Conservation (phyloP, 495 filamentous ascomycete species). For the Melanomma pulvis-pyrius region DNA sequence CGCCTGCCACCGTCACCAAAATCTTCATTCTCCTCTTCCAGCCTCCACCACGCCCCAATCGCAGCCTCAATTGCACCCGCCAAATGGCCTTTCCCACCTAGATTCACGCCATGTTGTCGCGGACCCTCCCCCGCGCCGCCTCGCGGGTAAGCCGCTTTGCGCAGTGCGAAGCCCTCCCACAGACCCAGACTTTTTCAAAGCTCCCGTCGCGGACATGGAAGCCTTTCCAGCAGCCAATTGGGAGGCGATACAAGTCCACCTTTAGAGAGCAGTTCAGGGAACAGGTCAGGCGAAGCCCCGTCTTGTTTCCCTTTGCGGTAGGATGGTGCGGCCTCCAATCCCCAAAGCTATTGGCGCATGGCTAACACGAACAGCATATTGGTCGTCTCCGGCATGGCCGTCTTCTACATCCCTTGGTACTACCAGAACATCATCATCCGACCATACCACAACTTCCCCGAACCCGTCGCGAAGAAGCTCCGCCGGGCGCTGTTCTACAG, state of each 20-base stretch:
- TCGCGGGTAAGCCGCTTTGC: slow-evolving; percentile 10
- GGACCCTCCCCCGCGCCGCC: slow-evolving; percentile 24
- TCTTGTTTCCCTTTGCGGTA: slow-evolving; percentile 43
- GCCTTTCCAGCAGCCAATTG: slow-evolving; percentile 19
- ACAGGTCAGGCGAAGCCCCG: slow-evolving; percentile 20
- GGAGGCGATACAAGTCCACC: slow-evolving; percentile 22
- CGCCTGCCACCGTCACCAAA: background rate
- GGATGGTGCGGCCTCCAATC: slow-evolving; percentile 22
- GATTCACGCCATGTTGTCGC: slow-evolving; percentile 27
- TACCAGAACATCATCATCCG: slow-evolving; percentile 66
- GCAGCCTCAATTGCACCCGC: background rate
- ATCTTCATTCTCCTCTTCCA: background rate
- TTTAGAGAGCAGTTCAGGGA: slow-evolving; percentile 18
- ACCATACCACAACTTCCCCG: slow-evolving; percentile 76
- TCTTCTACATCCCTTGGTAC: slow-evolving; percentile 60
- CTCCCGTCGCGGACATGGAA: slow-evolving; percentile 24
- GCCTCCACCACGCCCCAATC: background rate
- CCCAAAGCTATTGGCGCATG: background rate
- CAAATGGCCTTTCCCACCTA: background rate
- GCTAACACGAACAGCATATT: slow-evolving; percentile 45
- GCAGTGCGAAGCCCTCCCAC: slow-evolving; percentile 25
- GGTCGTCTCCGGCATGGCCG: slow-evolving; percentile 52
- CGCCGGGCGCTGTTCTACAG: slow-evolving; percentile 87
- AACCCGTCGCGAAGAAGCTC: slow-evolving; percentile 74
- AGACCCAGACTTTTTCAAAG: slow-evolving; percentile 21